Evolutionary conservation across 805 yeast genomes (phyloP).

Genomic region (Saccharomycopsis capsularis): DNA sequence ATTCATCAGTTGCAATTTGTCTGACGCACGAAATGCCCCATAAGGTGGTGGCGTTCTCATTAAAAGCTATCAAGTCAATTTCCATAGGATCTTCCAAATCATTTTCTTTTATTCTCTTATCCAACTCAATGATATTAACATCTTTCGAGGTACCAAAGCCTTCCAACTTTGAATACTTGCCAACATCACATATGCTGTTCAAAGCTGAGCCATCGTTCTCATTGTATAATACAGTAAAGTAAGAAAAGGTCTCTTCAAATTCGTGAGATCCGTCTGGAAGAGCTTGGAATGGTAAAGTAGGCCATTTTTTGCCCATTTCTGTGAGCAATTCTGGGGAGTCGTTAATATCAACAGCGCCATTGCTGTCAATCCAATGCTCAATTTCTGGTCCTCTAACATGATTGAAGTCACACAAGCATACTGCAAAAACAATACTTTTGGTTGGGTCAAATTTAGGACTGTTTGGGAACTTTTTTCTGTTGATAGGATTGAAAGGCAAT

Average conservation of each 20-base stretch:
- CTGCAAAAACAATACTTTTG: slow-evolving; percentile 55
- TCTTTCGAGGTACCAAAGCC: slow-evolving; percentile 33
- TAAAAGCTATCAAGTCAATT: slow-evolving; percentile 12
- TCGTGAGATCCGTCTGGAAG: slow-evolving; percentile 94
- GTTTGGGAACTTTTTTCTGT: slow-evolving; percentile 14
- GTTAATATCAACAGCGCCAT: slow-evolving; percentile 33
- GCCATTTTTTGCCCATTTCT: slow-evolving; percentile 50
- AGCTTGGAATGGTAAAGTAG: slow-evolving; percentile 87
- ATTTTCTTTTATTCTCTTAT: slow-evolving; percentile 4
- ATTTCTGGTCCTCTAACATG: slow-evolving; percentile 92
- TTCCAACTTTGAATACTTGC: slow-evolving; percentile 10
- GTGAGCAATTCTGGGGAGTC: slow-evolving; percentile 30
- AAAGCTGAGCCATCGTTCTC: slow-evolving; percentile 41
- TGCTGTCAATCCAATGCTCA: slow-evolving; percentile 70
- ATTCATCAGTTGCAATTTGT: slow-evolving; percentile 60
- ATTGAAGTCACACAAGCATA: slow-evolving; percentile 88
- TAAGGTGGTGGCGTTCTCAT: slow-evolving; percentile 50
- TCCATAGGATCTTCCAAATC: neutral
- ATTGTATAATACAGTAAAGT: slow-evolving; percentile 77
- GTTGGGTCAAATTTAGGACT: slow-evolving; percentile 16
- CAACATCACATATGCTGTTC: slow-evolving; percentile 30
- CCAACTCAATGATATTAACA: slow-evolving; percentile 32
- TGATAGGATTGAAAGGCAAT: slow-evolving; percentile 15
- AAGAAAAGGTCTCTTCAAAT: slow-evolving; percentile 87
- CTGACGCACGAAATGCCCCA: slow-evolving; percentile 94